phyloP scores from a whole-genome alignment of 495 filamentous ascomycete genomes.

The Penicillium diatomitis region DNA sequence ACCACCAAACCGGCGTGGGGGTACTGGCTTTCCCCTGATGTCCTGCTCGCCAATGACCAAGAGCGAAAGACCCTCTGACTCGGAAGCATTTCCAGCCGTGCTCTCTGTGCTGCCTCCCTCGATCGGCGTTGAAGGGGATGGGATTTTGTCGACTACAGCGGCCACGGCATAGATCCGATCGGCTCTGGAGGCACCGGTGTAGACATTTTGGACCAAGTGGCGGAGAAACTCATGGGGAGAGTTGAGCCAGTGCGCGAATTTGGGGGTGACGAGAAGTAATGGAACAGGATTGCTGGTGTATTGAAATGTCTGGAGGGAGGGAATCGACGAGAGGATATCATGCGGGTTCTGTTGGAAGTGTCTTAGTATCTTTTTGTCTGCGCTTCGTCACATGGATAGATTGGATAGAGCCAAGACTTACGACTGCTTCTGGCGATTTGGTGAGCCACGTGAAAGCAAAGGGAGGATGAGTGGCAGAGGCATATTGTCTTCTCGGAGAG shows the following conservation, averaged over 20 bases:
- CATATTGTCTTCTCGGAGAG: conserved; percentile 9
- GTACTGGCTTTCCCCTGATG: conserved; percentile 24
- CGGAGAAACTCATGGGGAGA: conserved; percentile 21
- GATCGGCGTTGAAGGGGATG: not conserved
- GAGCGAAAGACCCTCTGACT: conserved; percentile 29
- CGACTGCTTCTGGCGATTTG: conserved; percentile 25
- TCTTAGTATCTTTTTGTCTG: not conserved
- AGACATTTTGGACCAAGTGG: conserved; percentile 21
- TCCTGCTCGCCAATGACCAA: conserved; percentile 16
- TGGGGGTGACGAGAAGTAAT: conserved; percentile 30
- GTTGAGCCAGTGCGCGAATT: conserved; percentile 35
- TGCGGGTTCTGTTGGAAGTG: conserved; percentile 16
- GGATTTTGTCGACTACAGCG: conserved; percentile 32
- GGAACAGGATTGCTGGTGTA: conserved; percentile 12
- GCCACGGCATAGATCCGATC: conserved; percentile 19
- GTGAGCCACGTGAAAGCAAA: conserved; percentile 34
- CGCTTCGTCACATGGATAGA: too few relatives aligned
- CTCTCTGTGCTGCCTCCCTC: not conserved
- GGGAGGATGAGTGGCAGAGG: conserved; percentile 11
- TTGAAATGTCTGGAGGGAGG: conserved; percentile 7
- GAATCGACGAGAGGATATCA: conserved; percentile 25
- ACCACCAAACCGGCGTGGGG: conserved; percentile 24
- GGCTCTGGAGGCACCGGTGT: conserved; percentile 1
- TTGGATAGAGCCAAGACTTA: conserved; percentile 5
- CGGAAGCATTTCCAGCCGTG: not conserved